Base-by-base conservation (phyloP, 2,329 filamentous ascomycete species). In the Pseudocercospora macadamiae region DNA sequence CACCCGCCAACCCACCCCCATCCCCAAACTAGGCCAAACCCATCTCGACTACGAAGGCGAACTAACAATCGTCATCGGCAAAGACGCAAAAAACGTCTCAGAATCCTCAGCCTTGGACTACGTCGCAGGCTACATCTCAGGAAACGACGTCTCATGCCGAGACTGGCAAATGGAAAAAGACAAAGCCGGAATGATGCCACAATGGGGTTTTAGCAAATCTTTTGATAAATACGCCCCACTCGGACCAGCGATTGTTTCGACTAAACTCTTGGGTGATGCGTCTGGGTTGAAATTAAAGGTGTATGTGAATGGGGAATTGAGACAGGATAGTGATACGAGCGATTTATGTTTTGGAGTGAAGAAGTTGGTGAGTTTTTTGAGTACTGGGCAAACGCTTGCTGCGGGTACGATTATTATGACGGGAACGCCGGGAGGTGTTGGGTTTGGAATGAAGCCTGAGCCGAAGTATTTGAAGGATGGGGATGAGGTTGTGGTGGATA, bases 11-110 rank as follows among this genome's bases (percentile, higher is more conserved):
- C 78, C 86, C 1, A 87, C 91, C 53, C 87, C 88, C 2, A 79
- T 93, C 32, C 83, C 86, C 19, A 68, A 75, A 2, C 76, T 89
- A 60, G 89, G 87, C 0, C 89, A 91, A 73, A 80, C 87, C 61
- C 80, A 79, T 48, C 76, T 91, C 16, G 90, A 93, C 75, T 93
- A 93, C 74, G 90, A 93, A 75, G 90, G 88, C 71, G 90, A 93
- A 76, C 81, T 93, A 5, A 87, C 91, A 12, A 80, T 86, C 34
- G 79, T 93, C 7, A 90, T 93, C 62, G 88, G 88, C 21, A 88
- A 86, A 73, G 77, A 82, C 60, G 88, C 86, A 60, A 75, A 78
- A 42, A 82, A 91, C 69, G 86, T 93, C 10, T 73, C 84, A 1
- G 87, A 89, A 74, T 78, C 79, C 19, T 2, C 47, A 23, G 89